phyloP scores from a whole-genome alignment of 2,329 filamentous ascomycete genomes.

The Dothistroma septosporum region DNA sequence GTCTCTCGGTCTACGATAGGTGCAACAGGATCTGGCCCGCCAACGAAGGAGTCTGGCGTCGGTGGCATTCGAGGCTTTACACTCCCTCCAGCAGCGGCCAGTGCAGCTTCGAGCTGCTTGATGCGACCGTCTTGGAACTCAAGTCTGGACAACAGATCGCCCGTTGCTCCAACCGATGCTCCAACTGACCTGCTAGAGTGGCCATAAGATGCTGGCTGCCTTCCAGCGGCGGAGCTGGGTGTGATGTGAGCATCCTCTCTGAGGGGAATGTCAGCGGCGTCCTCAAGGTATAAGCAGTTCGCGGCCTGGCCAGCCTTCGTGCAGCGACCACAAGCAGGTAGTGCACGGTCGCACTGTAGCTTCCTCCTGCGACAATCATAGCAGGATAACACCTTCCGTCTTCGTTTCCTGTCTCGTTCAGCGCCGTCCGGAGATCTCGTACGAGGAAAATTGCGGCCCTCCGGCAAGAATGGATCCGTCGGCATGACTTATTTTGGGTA shows the following conservation, averaged over 20 bases:
- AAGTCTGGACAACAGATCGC: slow-evolving; percentile 26
- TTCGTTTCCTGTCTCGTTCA: slow-evolving; percentile 39
- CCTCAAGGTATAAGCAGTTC: slow-evolving; percentile 40
- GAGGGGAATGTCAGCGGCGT: slow-evolving; percentile 23
- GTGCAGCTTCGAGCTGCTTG: slow-evolving; percentile 28
- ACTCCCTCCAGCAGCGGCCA: slow-evolving; percentile 19
- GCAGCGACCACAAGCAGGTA: slow-evolving; percentile 44
- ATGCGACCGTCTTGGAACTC: slow-evolving; percentile 29
- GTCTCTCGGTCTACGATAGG: slow-evolving; percentile 34
- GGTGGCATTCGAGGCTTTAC: slow-evolving; percentile 22
- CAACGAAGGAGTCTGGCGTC: slow-evolving; percentile 26
- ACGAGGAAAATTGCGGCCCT: slow-evolving; percentile 20
- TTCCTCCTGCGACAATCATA: slow-evolving; percentile 46
- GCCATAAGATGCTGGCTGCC: slow-evolving; percentile 30
- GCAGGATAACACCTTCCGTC: slow-evolving; percentile 46
- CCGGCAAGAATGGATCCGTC: slow-evolving; percentile 21
- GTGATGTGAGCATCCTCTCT: slow-evolving; percentile 19
- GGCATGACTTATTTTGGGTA: slow-evolving; percentile 11
- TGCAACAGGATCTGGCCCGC: slow-evolving; percentile 11
- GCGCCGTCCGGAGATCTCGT: slow-evolving; percentile 19
- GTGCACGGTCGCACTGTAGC: slow-evolving; percentile 45
- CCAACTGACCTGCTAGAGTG: slow-evolving; percentile 24
- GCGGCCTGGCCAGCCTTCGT: slow-evolving; percentile 41
- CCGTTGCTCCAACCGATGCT: slow-evolving; percentile 5
- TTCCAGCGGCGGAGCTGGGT: slow-evolving; percentile 4